Evolutionary conservation across 192 early-diverging fungal genomes (phyloP).

Genomic region (Coemansia sp.): DNA sequence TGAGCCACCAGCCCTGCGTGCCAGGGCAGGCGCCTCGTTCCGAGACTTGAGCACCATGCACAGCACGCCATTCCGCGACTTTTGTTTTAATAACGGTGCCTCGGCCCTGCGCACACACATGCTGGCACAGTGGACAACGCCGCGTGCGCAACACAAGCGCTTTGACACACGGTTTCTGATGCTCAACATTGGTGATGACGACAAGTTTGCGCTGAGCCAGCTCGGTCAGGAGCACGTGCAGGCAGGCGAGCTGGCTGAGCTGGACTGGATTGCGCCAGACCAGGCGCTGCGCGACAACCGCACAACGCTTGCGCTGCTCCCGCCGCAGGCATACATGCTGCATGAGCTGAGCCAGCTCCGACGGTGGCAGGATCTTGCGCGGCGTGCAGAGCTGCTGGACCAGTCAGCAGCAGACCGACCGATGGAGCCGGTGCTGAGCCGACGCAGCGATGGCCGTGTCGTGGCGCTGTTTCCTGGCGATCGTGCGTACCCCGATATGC

Average conservation of each 20-base stretch:
- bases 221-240: slow-evolving; percentile 13
- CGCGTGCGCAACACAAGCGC: slow-evolving; percentile 24
- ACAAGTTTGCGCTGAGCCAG: slow-evolving; percentile 17
- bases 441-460: slow-evolving; percentile 23
- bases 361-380: slow-evolving; percentile 55
- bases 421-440: slow-evolving; percentile 36
- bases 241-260: slow-evolving; percentile 56
- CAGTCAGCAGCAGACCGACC: background rate
- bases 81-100: slow-evolving; percentile 53
- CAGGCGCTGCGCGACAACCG: slow-evolving; percentile 58
- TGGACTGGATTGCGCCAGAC: slow-evolving; percentile 71
- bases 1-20: too few relatives aligned
- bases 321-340: slow-evolving; percentile 68
- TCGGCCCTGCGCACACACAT: slow-evolving; percentile 44
- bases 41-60: too few relatives aligned
- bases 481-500: slow-evolving; percentile 19
- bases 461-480: slow-evolving; percentile 50
- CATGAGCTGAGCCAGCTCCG: slow-evolving; percentile 49
- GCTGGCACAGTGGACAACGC: slow-evolving; percentile 59
- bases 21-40: too few relatives aligned
- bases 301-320: slow-evolving; percentile 56
- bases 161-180: slow-evolving; percentile 51
- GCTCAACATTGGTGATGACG: slow-evolving; percentile 16
- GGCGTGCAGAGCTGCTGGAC: background rate
- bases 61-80: slow-evolving; percentile 44